Evolutionary conservation across 2,329 filamentous ascomycete genomes (phyloP), one percentile per base, ranked within the genome.

Genomic region (Cryphonectria radicalis): DNA sequence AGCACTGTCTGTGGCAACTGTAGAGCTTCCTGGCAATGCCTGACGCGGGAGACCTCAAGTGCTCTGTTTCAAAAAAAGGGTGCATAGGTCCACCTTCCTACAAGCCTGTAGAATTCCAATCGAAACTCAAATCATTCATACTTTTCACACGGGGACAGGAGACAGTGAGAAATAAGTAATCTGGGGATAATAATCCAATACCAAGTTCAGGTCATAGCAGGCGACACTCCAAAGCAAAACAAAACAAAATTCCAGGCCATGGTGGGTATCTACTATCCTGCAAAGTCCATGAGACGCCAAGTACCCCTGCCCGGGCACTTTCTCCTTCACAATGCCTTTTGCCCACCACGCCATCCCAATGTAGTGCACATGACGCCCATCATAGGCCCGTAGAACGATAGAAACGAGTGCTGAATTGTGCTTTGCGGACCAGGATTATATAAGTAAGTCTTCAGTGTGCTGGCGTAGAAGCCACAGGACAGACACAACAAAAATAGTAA

Each of bases 291-390:
- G 22, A 40, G 22, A 43, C 35, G 60, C 60, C 60, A n/a, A n/a
- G 42, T 43, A 14, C 42, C 25, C 14, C 22, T 32, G 57, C 57
- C 57, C 25, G 37, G 57, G 25, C 13, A 28, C 13, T 63, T 42
- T 40, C 5, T 46, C 25, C n/a, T 46, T 63, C 40, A 42, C 62
- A 43, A 43, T 42, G 2, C 40, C 22, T 46, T 63, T 63, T 63
- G 40, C 42, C 62, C 40, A 63, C 62, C 37, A 63, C 62, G 13
- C 62, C 62, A 43, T 25, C n/a, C 25, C 37, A 46, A 63, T 63
- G 62, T 40, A 19, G 42, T 42, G 42, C 42, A 63, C 62, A 28
- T 63, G 37, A 63, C 11, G 62, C 62, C 37, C 35, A 63, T 43
- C 37, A 63, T 22, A 63, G 40, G 8, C 60, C 60, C 35, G 37